phyloP scores from a whole-genome alignment of 1,284 basidiomycete species.

The Trichosporon sp. region DNA sequence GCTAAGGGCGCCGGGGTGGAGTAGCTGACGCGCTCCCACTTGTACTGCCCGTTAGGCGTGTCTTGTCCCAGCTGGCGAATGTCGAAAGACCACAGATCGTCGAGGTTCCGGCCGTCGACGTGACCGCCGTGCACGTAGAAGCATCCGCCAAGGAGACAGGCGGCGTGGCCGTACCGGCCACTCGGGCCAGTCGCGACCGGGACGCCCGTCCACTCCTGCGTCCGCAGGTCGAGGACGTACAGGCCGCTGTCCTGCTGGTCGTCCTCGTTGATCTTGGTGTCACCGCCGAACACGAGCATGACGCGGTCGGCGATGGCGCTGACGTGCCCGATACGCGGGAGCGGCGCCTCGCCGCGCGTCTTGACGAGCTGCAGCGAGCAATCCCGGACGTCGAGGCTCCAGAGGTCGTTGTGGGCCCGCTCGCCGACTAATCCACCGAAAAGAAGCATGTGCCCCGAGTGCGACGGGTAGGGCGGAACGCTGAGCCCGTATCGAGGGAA shows the following conservation, averaged over 20 bases:
- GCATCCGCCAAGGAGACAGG: constrained; percentile 83
- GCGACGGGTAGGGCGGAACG: constrained; percentile 75
- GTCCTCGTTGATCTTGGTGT: constrained; percentile 69
- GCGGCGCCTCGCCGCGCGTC: constrained; percentile 84
- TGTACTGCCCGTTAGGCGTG: constrained; percentile 47
- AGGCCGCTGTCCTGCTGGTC: constrained; percentile 90
- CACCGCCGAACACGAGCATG: constrained; percentile 96
- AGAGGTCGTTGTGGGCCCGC: constrained; percentile 87
- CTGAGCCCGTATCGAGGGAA: constrained; percentile 98
- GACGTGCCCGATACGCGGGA: constrained; percentile 89
- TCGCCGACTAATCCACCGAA: constrained; percentile 97
- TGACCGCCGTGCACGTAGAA: constrained; percentile 98
- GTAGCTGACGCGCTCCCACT: constrained; percentile 59
- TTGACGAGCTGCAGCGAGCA: constrained; percentile 72
- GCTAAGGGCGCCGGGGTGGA: constrained; percentile 32
- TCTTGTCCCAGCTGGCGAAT: constrained; percentile 62
- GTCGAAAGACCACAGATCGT: constrained; percentile 96
- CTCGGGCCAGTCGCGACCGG: constrained; percentile 70
- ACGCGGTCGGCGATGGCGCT: constrained; percentile 93
- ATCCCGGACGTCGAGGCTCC: constrained; percentile 77
- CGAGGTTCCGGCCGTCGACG: constrained; percentile 90
- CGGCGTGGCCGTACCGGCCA: constrained; percentile 93
- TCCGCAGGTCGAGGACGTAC: constrained; percentile 94
- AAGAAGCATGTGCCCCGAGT: constrained; percentile 84
- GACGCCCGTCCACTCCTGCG: constrained; percentile 86